Base-by-base conservation (phyloP, 306 rosid genomes). In the Alnus glutinosa region DNA sequence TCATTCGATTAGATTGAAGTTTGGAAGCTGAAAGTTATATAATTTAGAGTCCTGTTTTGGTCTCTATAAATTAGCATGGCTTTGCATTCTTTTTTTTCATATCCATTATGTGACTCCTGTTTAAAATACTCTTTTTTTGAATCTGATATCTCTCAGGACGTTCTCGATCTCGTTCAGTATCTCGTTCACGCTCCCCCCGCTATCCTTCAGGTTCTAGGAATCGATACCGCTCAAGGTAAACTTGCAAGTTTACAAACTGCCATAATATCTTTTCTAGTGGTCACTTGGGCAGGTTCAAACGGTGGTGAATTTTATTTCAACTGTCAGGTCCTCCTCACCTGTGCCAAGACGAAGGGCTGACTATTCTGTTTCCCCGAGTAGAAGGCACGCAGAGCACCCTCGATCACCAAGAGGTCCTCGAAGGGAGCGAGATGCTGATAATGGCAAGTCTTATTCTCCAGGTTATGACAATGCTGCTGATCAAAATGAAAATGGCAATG, bases 171-270 rank as follows among this genome's bases (percentile, higher is more conserved):
- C 99, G 97, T 74, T 94, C 98, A 54, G n/a, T 87, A 78, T 74
- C 88, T 70, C 87, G 93, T 78, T 92, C 97, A 54, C 94, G 87
- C 76, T 92, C 98, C 15, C 99, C 97, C 8, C 94, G 79, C 49
- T 79, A 90, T 79, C 93, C 83, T 14, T 79, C 96, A n/a, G 90
- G 91, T 64, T 93, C 99, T 69, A 93, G 96, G 85, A 86, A 77
- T 30, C 88, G 97, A 75, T 85, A 91, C 68, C 99, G 86, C 75
- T 96, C 99, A 62, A 91, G 99, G 99, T 90, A 80, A 84, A 90
- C 64, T 73, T 62, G 73, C 64, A 32, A 68, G 48, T 36, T 48
- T 42, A 42, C 15, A 1, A 49, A 61, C 39, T 85, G 19, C 36
- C 23, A 42, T 67, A 42, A 66, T 76, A 16, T 18, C 23, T 12